These are phyloP conservation scores for Abrus pulchellus DNA, from an alignment of 306 rosid genomes.

Conservation along the genomic window DNA sequence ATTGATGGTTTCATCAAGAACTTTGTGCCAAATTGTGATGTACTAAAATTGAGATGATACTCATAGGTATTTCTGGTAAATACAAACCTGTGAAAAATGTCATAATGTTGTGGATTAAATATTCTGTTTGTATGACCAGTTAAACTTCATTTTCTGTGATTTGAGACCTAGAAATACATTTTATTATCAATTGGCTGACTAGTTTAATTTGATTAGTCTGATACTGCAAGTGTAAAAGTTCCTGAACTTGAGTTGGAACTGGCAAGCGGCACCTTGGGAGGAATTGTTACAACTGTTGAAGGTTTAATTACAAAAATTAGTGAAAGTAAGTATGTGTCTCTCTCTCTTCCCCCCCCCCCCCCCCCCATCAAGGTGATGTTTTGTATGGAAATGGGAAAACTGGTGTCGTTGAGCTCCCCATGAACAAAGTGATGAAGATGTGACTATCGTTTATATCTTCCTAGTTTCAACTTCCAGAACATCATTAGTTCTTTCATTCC, in stretches of 20 bases:
- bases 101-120: slow-evolving; percentile 1
- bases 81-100: slow-evolving; percentile 13
- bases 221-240: slow-evolving; percentile 61
- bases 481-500: slow-evolving; percentile 7
- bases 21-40: slow-evolving; percentile 25
- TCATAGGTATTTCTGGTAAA: slow-evolving; percentile 25
- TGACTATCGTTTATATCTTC: background rate
- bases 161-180: background rate
- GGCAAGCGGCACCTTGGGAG: slow-evolving; percentile 63
- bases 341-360: background rate
- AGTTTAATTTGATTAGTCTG: slow-evolving; percentile 53
- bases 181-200: slow-evolving; percentile 13
- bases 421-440: slow-evolving; percentile 12
- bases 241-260: slow-evolving; percentile 93
- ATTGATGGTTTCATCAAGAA: slow-evolving; percentile 21
- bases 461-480: slow-evolving; percentile 4
- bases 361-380: background rate
- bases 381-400: background rate
- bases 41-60: slow-evolving; percentile 2
- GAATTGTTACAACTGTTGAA: slow-evolving; percentile 77
- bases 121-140: slow-evolving; percentile 18
- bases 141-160: background rate
- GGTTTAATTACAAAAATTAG: slow-evolving; percentile 69
- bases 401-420: slow-evolving; percentile 24
- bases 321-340: slow-evolving; percentile 55